phyloP scores from a whole-genome alignment of 2,329 filamentous ascomycete species.

The Emergomyces africanus region DNA sequence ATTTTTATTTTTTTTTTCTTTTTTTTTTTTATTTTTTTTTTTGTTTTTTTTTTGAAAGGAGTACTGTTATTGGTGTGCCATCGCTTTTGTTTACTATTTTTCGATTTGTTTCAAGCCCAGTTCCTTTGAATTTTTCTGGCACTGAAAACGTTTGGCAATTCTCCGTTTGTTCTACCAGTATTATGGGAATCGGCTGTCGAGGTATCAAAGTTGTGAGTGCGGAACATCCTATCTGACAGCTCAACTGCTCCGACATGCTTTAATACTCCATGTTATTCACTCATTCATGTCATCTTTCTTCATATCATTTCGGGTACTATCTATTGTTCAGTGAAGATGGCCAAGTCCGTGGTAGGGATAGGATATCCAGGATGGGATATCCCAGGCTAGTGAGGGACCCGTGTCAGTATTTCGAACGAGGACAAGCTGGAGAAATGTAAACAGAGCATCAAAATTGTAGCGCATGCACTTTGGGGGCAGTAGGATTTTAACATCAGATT shows the following conservation, averaged over 20 bases:
- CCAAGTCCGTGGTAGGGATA: background rate
- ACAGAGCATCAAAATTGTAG: background rate
- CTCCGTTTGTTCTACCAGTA: background rate
- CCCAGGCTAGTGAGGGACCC: too few species aligned
- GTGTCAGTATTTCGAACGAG: too few species aligned
- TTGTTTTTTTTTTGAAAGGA: too few species aligned
- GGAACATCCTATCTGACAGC: background rate
- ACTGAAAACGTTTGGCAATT: background rate
- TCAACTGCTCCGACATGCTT: background rate
- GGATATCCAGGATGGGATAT: background rate
- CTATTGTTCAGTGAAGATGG: background rate
- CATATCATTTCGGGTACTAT: background rate
- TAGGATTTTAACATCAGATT: background rate
- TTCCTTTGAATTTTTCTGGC: background rate
- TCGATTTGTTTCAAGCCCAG: background rate
- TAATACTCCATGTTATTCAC: background rate
- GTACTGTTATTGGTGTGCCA: background rate
- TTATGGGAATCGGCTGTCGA: background rate
- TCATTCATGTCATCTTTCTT: background rate
- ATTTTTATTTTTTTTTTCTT: too few species aligned
- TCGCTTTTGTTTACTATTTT: background rate
- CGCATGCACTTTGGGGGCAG: too few species aligned
- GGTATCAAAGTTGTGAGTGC: background rate
- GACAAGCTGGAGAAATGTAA: too few species aligned
- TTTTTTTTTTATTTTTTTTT: too few species aligned